A percentile compares a stretch with the other conserved stretches of the same genome.
These are phyloP conservation scores for Didymella arachidicola DNA, from an alignment of 2,329 filamentous ascomycete genomes.

Conservation along the genomic window DNA sequence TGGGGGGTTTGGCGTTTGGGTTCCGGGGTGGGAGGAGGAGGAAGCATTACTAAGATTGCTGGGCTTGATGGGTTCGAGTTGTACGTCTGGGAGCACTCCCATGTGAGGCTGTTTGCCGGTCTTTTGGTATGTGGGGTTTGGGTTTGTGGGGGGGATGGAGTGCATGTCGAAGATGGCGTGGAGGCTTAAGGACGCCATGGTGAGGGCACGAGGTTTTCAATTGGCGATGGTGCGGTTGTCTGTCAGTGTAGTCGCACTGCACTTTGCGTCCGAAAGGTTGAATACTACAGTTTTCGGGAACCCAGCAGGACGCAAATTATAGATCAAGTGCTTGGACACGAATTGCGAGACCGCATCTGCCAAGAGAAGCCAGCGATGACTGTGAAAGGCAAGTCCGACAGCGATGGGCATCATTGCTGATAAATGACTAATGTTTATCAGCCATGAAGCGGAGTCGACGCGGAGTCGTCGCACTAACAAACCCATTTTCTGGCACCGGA, in stretches of 20 bases:
- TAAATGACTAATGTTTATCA: constrained; percentile 24
- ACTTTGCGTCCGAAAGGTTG: not conserved
- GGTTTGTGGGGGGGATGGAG: constrained; percentile 43
- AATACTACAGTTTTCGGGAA: too few species aligned
- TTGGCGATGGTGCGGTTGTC: not conserved
- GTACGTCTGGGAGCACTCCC: constrained; percentile 39
- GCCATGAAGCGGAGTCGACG: constrained; percentile 4
- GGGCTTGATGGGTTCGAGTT: constrained; percentile 45
- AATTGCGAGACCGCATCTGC: not conserved
- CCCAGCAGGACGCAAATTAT: not conserved
- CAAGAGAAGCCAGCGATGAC: constrained; percentile 12
- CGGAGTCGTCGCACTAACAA: constrained; percentile 19
- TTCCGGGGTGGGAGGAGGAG: constrained; percentile 24
- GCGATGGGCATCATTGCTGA: constrained; percentile 34
- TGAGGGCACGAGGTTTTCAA: constrained; percentile 8
- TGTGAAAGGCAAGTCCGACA: constrained; percentile 15
- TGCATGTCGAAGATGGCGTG: constrained; percentile 56
- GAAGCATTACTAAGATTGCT: constrained; percentile 22
- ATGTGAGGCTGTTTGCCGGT: constrained; percentile 26
- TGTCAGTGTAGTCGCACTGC: not conserved
- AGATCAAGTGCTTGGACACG: constrained; percentile 4
- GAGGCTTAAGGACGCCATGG: constrained; percentile 49
- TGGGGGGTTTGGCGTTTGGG: constrained; percentile 44
- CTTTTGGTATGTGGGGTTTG: constrained; percentile 49
- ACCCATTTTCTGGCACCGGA: constrained; percentile 10